Conservation (phyloP, 495 filamentous ascomycete species). For the Penicillium crystallinum region DNA sequence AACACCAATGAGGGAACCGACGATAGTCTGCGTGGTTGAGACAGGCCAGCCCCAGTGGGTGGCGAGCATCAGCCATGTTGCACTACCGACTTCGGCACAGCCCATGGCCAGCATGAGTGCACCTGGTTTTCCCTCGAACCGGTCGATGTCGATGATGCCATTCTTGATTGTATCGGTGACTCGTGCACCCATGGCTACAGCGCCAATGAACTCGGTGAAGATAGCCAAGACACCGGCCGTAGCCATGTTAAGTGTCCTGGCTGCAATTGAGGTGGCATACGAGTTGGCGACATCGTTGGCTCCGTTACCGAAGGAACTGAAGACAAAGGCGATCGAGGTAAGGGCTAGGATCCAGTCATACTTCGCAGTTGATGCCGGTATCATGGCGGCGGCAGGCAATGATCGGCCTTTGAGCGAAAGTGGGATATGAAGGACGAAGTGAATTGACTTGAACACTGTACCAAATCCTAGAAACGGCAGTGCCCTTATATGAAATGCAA, state of each 20-base stretch:
- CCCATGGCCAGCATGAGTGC: slow-evolving; percentile 59
- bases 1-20: slow-evolving; percentile 59
- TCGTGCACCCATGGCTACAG: slow-evolving; percentile 57
- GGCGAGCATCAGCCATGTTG: slow-evolving; percentile 54
- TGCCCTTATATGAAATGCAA: slow-evolving; percentile 1
- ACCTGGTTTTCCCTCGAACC: slow-evolving; percentile 48
- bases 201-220: slow-evolving; percentile 51
- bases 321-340: slow-evolving; percentile 39
- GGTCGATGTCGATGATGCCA: slow-evolving; percentile 52
- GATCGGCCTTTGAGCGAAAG: neutral
- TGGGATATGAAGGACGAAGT: neutral
- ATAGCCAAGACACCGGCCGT: slow-evolving; percentile 32
- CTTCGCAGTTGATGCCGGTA: slow-evolving; percentile 24
- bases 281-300: slow-evolving; percentile 46
- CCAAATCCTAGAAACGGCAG: neutral
- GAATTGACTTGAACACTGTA: neutral
- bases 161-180: slow-evolving; percentile 64
- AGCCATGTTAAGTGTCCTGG: slow-evolving; percentile 34
- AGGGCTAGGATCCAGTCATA: slow-evolving; percentile 49
- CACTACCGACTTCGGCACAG: slow-evolving; percentile 55
- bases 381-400: slow-evolving; percentile 14
- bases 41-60: slow-evolving; percentile 55
- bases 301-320: slow-evolving; percentile 42
- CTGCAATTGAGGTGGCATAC: slow-evolving; percentile 38
- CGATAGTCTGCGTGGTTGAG: slow-evolving; percentile 61